Conservation (phyloP, 495 filamentous ascomycete genomes). For the Filosporella fistucella region DNA sequence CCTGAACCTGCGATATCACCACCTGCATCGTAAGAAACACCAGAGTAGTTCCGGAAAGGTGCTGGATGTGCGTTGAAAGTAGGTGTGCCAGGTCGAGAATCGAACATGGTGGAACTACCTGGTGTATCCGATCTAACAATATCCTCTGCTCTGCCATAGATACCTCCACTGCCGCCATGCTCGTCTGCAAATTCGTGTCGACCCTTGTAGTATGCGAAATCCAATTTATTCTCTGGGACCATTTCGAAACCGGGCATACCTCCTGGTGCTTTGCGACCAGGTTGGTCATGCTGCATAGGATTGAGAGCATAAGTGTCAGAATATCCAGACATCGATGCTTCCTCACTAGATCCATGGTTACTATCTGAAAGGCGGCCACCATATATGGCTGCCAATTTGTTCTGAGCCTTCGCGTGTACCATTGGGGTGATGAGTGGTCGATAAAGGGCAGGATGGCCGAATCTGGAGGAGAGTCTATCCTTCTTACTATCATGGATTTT, state of each 20-base stretch:
- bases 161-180: constrained; percentile 70
- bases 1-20: constrained; percentile 7
- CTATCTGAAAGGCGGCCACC: constrained; percentile 66
- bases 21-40: constrained; percentile 13
- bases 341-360: constrained; percentile 50
- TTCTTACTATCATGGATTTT: constrained; percentile 31
- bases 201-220: constrained; percentile 90
- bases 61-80: background rate
- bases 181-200: constrained; percentile 84
- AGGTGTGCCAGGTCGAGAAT: constrained; percentile 20
- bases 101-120: constrained; percentile 39
- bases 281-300: constrained; percentile 68
- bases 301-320: constrained; percentile 69
- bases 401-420: constrained; percentile 87
- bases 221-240: constrained; percentile 83
- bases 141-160: constrained; percentile 67
- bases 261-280: constrained; percentile 57
- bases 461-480: constrained; percentile 74
- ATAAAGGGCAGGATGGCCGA: constrained; percentile 89
- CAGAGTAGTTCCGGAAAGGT: constrained; percentile 10
- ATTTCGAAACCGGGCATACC: constrained; percentile 71
- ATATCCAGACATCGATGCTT: constrained; percentile 56
- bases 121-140: constrained; percentile 63
- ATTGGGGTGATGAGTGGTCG: constrained; percentile 88
- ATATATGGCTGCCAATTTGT: constrained; percentile 75